These are phyloP conservation scores for Gilbertella persicaria DNA, from an alignment of 371 early-diverging fungal species.

Conservation along the genomic window DNA sequence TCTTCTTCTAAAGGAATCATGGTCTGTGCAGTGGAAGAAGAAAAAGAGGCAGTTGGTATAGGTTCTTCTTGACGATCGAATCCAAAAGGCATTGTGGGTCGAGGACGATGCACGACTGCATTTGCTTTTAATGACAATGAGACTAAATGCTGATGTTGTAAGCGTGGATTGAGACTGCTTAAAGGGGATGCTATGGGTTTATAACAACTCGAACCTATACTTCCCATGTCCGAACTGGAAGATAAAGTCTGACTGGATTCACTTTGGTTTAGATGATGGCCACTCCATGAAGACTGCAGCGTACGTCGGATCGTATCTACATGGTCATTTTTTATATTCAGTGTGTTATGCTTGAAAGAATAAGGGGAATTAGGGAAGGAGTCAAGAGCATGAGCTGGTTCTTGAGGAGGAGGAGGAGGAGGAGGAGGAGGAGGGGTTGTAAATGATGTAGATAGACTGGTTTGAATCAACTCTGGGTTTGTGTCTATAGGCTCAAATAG, in stretches of 20 bases:
- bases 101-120: slow-evolving; percentile 7
- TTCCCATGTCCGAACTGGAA: slow-evolving; percentile 11
- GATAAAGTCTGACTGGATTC: slow-evolving; percentile 25
- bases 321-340: slow-evolving; percentile 13
- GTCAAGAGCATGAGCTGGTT: too few relatives aligned
- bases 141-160: slow-evolving; percentile 32
- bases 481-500: neutral
- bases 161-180: slow-evolving; percentile 32
- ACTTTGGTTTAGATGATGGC: slow-evolving; percentile 25
- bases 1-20: slow-evolving; percentile 43
- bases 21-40: slow-evolving; percentile 43
- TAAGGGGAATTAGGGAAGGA: too few relatives aligned
- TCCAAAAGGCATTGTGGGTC: slow-evolving; percentile 32
- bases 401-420: slow-evolving; percentile 2
- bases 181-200: slow-evolving; percentile 20
- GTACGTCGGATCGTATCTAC: slow-evolving; percentile 38
- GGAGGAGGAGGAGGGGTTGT: slow-evolving; percentile 8
- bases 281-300: slow-evolving; percentile 42
- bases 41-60: slow-evolving; percentile 35
- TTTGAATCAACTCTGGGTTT: neutral
- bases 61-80: slow-evolving; percentile 22
- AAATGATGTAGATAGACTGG: neutral
- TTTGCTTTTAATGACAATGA: slow-evolving; percentile 22
- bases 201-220: slow-evolving; percentile 13
- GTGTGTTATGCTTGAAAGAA: slow-evolving; percentile 16